These are phyloP conservation scores for Lenzites betulinus DNA, from an alignment of 768 basidiomycete species.

Conservation along the genomic window DNA sequence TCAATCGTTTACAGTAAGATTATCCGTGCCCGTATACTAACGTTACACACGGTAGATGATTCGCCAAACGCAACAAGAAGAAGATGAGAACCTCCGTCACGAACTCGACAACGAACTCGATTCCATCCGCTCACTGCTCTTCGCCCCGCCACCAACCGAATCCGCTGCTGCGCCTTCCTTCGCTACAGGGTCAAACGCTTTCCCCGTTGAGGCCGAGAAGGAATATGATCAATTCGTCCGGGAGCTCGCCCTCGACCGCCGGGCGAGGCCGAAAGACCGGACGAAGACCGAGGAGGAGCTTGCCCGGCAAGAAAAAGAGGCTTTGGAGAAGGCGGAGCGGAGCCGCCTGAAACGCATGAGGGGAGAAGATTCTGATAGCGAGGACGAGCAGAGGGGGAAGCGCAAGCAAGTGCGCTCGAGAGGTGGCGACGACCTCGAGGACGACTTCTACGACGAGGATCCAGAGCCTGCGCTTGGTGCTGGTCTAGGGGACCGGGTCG, in stretches of 20 bases:
- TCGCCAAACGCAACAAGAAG: conserved; percentile 86
- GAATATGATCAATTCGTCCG: conserved; percentile 94
- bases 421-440: conserved; percentile 89
- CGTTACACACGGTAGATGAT: conserved; percentile 52
- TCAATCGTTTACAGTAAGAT: conserved; percentile 31
- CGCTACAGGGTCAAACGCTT: neutral
- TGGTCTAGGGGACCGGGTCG: conserved; percentile 36
- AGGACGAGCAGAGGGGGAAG: conserved; percentile 50
- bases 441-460: conserved; percentile 59
- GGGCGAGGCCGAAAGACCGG: conserved; percentile 91
- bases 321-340: conserved; percentile 83
- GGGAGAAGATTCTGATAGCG: conserved; percentile 68
- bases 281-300: conserved; percentile 97
- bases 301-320: conserved; percentile 84
- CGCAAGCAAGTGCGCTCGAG: conserved; percentile 55
- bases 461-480: conserved; percentile 33
- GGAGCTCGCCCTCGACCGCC: conserved; percentile 89
- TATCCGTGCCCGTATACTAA: neutral
- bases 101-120: conserved; percentile 89
- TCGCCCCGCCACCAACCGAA: conserved; percentile 48
- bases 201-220: conserved; percentile 41
- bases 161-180: neutral
- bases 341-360: conserved; percentile 80
- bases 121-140: conserved; percentile 74
- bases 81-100: conserved; percentile 82